Percentiles rank a stretch among this genome's conserved stretches.
These are phyloP conservation scores for Catenaria anguillulae DNA, from an alignment of 371 early-diverging fungal genomes.

Conservation along the genomic window DNA sequence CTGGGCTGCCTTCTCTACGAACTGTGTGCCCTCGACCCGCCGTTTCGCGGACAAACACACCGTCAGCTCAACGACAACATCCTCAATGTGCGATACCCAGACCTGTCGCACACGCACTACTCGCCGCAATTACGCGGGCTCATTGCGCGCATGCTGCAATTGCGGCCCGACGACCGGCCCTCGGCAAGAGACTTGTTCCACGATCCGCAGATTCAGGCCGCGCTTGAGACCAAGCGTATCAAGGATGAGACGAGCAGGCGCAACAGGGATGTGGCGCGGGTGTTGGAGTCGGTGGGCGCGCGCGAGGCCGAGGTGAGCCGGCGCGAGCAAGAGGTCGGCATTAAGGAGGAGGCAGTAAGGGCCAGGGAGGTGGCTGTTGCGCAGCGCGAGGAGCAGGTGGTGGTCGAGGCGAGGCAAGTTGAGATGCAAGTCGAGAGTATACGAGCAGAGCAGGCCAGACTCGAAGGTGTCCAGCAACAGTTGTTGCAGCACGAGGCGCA, in stretches of 20 bases:
- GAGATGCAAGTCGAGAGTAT: too few species aligned
- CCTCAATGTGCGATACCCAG: constrained; percentile 26
- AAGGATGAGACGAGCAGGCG: neutral
- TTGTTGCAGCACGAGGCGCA: too few species aligned
- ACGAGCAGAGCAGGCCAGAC: too few species aligned
- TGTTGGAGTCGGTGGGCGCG: constrained; percentile 12
- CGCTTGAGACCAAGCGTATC: constrained; percentile 8
- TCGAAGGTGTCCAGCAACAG: too few species aligned
- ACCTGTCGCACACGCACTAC: constrained; percentile 35
- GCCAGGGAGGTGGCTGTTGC: constrained; percentile 13
- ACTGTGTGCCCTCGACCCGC: constrained; percentile 51
- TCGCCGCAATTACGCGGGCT: constrained; percentile 27
- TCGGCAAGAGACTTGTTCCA: constrained; percentile 19
- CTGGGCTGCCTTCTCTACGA: constrained; percentile 52
- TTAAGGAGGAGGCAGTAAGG: constrained; percentile 8
- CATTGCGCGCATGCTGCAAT: constrained; percentile 34
- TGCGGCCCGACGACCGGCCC: constrained; percentile 16
- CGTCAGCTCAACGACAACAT: constrained; percentile 33
- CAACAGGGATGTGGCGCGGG: neutral
- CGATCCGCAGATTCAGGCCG: constrained; percentile 13
- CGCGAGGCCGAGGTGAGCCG: constrained; percentile 4
- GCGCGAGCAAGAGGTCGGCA: constrained; percentile 9
- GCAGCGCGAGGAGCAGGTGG: neutral
- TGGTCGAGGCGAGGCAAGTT: too few species aligned
- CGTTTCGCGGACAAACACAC: constrained; percentile 45